These are phyloP conservation scores for Erysimum cheiranthoides DNA, from an alignment of 345 rosid genomes.

Conservation along the genomic window DNA sequence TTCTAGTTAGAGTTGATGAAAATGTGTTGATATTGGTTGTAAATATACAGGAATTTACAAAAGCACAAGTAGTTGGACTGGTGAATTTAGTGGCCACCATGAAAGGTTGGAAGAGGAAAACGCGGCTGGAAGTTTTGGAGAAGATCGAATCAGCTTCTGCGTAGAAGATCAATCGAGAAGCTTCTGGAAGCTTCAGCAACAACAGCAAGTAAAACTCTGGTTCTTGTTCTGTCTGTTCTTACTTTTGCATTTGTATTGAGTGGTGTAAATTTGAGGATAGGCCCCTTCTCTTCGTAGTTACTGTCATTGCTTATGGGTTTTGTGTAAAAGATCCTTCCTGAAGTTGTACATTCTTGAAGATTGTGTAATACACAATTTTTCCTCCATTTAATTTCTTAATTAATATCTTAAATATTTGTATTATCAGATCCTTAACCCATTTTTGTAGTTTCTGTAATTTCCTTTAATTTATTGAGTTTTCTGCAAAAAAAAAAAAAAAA, in stretches of 20 bases:
- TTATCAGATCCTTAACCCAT: conserved; percentile 4
- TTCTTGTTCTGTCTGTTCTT: conserved; percentile 23
- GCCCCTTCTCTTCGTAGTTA: conserved; percentile 18
- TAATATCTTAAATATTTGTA: conserved; percentile 18
- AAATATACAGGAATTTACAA: conserved; percentile 73
- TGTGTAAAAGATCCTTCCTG: conserved; percentile 41
- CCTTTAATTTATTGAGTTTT: too few species aligned
- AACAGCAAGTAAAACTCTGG: conserved; percentile 21
- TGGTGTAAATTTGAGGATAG: conserved; percentile 44
- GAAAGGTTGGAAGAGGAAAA: conserved; percentile 99
- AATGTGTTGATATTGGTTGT: conserved; percentile 8
- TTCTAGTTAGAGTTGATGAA: not conserved
- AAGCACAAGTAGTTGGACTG: conserved; percentile 77
- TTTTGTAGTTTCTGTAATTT: not conserved
- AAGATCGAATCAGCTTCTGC: conserved; percentile 69
- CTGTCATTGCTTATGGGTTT: conserved; percentile 24
- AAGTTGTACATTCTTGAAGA: conserved; percentile 45
- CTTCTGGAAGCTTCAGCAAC: not conserved
- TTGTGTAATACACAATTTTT: conserved; percentile 34
- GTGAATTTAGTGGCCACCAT: conserved; percentile 87
- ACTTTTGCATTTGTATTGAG: conserved; percentile 40
- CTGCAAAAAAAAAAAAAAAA: too few species aligned
- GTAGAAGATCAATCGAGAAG: conserved; percentile 35
- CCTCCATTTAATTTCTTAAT: not conserved
- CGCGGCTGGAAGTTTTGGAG: conserved; percentile 76